Conservation (phyloP, 129 eudicot species). For the Centaurea solstitialis region DNA sequence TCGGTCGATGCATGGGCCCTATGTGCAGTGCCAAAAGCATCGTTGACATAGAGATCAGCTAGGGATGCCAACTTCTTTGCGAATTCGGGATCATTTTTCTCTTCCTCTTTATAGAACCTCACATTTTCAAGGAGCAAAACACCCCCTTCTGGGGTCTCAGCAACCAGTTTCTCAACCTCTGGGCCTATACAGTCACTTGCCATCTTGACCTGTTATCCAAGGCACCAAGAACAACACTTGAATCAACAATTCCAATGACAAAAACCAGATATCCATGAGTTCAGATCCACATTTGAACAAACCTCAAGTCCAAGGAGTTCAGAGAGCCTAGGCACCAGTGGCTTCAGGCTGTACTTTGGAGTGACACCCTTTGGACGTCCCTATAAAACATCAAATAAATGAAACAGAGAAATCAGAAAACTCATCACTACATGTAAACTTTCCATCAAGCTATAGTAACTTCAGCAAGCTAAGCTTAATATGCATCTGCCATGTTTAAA, state of each 20-base stretch:
- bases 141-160: slow-evolving; percentile 67
- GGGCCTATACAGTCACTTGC: slow-evolving; percentile 48
- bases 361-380: slow-evolving; percentile 86
- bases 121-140: slow-evolving; percentile 70
- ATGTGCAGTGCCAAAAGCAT: slow-evolving; percentile 92
- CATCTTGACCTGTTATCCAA: slow-evolving; percentile 58
- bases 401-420: not conserved
- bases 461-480: not conserved
- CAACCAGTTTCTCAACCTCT: slow-evolving; percentile 65
- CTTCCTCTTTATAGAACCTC: slow-evolving; percentile 72
- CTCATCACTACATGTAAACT: not conserved
- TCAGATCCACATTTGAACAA: slow-evolving; percentile 1
- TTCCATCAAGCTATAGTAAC: not conserved
- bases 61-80: slow-evolving; percentile 66
- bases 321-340: slow-evolving; percentile 72
- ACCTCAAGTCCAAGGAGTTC: slow-evolving; percentile 58
- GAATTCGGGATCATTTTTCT: slow-evolving; percentile 73
- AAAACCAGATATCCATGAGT: not conserved
- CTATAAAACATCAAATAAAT: slow-evolving; percentile 28
- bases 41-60: slow-evolving; percentile 69
- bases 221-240: not conserved
- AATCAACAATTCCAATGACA: not conserved
- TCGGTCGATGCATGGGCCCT: slow-evolving; percentile 97
- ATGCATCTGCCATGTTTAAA: not conserved
- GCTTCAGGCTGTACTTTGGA: slow-evolving; percentile 83